phyloP scores from a whole-genome alignment of 805 yeast species.

The Teunomyces tritomae region DNA sequence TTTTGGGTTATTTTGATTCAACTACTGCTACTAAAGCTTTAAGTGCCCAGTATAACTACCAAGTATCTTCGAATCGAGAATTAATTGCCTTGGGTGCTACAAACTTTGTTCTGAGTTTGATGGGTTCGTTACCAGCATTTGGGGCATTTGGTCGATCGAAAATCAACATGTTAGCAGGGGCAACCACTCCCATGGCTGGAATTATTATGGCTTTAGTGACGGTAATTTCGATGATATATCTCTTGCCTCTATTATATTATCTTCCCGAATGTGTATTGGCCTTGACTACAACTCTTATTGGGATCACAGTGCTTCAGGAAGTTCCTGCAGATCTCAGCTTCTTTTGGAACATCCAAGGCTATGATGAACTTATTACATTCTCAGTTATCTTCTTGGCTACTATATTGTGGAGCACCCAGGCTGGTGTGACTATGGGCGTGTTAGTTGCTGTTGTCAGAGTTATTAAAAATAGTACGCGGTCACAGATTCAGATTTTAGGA shows the following conservation, averaged over 20 bases:
- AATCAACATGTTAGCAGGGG: slow-evolving; percentile 45
- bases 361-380: slow-evolving; percentile 21
- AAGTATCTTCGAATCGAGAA: slow-evolving; percentile 32
- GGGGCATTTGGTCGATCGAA: slow-evolving; percentile 39
- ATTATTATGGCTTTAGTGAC: slow-evolving; percentile 31
- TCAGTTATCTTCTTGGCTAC: slow-evolving; percentile 22
- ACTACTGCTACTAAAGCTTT: slow-evolving; percentile 34
- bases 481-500: slow-evolving; percentile 45
- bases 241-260: slow-evolving; percentile 24
- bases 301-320: slow-evolving; percentile 51
- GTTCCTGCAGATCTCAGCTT: slow-evolving; percentile 20
- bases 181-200: slow-evolving; percentile 38
- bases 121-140: slow-evolving; percentile 35
- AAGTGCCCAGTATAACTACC: slow-evolving; percentile 30
- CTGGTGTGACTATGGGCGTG: slow-evolving; percentile 37
- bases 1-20: slow-evolving; percentile 34
- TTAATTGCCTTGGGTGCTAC: slow-evolving; percentile 31
- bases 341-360: slow-evolving; percentile 20
- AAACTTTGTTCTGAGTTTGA: slow-evolving; percentile 24
- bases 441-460: slow-evolving; percentile 33
- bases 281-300: slow-evolving; percentile 34
- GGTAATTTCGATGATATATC: slow-evolving; percentile 20
- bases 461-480: slow-evolving; percentile 39
- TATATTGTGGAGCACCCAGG: slow-evolving; percentile 37
- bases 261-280: slow-evolving; percentile 34